Evolutionary conservation across 306 rosid species (phyloP).

Genomic region (Senna siamea): DNA sequence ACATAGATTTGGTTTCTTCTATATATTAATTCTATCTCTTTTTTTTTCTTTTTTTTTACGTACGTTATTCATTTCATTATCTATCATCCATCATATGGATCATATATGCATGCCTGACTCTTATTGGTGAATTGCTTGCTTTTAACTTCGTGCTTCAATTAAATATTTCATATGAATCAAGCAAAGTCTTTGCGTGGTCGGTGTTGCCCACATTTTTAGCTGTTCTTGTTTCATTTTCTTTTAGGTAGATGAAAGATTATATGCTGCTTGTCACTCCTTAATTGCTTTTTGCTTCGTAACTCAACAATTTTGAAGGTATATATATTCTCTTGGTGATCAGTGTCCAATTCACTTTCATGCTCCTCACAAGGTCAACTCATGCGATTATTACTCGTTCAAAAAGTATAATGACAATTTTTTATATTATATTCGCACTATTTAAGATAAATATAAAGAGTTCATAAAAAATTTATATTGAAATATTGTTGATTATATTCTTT

Average conservation of each 20-base stretch:
- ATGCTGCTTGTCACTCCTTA: slow-evolving; percentile 10
- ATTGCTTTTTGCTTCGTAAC: slow-evolving; percentile 28
- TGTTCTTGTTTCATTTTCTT: neutral
- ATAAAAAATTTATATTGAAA: too few relatives aligned
- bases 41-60: too few relatives aligned
- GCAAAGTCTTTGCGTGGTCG: slow-evolving; percentile 47
- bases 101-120: slow-evolving; percentile 34
- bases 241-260: neutral
- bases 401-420: too few relatives aligned
- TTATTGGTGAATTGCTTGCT: neutral
- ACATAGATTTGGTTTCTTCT: slow-evolving; percentile 46
- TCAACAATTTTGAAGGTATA: slow-evolving; percentile 7
- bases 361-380: too few relatives aligned
- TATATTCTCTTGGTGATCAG: slow-evolving; percentile 29
- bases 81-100: slow-evolving; percentile 6
- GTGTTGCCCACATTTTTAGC: slow-evolving; percentile 43
- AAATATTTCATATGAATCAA: slow-evolving; percentile 4
- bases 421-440: too few relatives aligned
- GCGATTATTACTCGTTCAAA: too few relatives aligned
- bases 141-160: slow-evolving; percentile 1
- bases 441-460: too few relatives aligned
- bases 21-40: neutral
- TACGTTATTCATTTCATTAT: slow-evolving; percentile 3
- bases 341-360: slow-evolving; percentile 2
- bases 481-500: too few relatives aligned